phyloP scores from a whole-genome alignment of 2,329 filamentous ascomycete species.

The Cytospora piceicola region DNA sequence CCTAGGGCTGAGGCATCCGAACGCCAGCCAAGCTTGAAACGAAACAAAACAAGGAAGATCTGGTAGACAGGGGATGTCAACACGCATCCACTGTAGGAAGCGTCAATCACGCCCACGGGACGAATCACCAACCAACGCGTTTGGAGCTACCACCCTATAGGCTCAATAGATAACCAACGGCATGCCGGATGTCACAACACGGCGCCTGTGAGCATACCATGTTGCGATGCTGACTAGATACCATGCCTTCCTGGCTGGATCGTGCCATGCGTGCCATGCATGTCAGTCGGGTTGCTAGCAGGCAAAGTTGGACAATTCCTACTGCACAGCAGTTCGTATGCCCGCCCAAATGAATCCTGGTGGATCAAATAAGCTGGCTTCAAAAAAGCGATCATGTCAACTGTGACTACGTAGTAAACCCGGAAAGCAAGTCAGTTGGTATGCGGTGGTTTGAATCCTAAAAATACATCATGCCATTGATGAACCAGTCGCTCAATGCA shows the following conservation, averaged over 20 bases:
- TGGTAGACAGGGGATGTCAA: background rate
- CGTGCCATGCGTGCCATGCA: too few relatives aligned
- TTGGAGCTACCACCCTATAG: background rate
- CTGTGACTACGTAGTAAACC: background rate
- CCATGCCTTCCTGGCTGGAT: too few relatives aligned
- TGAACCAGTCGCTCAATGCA: slow-evolving; percentile 3
- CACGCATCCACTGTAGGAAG: background rate
- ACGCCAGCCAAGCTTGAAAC: background rate
- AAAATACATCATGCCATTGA: background rate
- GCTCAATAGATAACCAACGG: background rate
- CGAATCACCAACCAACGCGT: background rate
- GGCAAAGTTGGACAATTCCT: background rate
- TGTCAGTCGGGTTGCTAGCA: too few relatives aligned
- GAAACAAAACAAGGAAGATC: too few relatives aligned
- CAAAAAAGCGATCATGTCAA: background rate
- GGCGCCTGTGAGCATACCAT: too few relatives aligned
- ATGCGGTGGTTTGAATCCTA: background rate
- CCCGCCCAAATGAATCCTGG: background rate
- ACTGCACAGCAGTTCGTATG: background rate
- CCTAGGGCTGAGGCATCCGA: background rate
- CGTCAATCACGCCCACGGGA: background rate
- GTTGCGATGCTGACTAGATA: too few relatives aligned
- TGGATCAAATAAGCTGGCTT: background rate
- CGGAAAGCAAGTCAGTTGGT: background rate
- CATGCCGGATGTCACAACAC: background rate